These are phyloP conservation scores for Apiospora phragmitis DNA, from an alignment of 2,329 filamentous ascomycete species.

Conservation along the genomic window DNA sequence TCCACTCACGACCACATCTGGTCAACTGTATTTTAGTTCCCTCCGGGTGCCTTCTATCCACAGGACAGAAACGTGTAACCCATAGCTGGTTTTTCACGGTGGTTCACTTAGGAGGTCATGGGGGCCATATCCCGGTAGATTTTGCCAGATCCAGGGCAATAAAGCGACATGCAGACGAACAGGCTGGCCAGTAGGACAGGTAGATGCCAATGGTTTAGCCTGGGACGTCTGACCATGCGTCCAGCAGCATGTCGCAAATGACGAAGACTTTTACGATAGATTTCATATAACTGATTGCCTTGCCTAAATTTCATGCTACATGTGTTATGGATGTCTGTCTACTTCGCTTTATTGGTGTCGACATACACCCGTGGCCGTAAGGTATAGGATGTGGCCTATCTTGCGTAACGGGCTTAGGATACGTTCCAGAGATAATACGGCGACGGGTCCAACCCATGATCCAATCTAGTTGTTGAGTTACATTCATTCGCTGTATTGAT, in stretches of 20 bases:
- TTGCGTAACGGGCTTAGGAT: neutral
- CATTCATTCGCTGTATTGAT: too few relatives aligned
- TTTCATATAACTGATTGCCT: conserved; percentile 26
- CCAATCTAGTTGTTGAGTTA: too few relatives aligned
- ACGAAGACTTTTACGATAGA: conserved; percentile 28
- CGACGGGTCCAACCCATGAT: too few relatives aligned
- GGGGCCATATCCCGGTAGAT: conserved; percentile 9
- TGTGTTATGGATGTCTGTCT: neutral
- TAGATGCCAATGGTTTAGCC: neutral
- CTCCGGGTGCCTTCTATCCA: conserved; percentile 20
- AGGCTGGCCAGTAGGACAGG: neutral
- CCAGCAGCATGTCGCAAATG: neutral
- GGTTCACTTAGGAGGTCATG: neutral
- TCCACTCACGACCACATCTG: conserved; percentile 14
- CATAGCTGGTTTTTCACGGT: neutral
- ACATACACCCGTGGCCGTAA: too few relatives aligned
- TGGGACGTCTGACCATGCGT: neutral
- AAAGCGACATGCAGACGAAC: neutral
- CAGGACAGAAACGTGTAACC: neutral
- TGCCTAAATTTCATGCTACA: neutral
- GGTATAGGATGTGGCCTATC: too few relatives aligned
- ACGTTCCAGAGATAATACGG: too few relatives aligned
- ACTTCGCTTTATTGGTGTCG: neutral
- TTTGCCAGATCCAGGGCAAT: neutral
- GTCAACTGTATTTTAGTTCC: conserved; percentile 49